phyloP scores from a whole-genome alignment of 2,329 filamentous ascomycete species.

The Fusarium sp. region DNA sequence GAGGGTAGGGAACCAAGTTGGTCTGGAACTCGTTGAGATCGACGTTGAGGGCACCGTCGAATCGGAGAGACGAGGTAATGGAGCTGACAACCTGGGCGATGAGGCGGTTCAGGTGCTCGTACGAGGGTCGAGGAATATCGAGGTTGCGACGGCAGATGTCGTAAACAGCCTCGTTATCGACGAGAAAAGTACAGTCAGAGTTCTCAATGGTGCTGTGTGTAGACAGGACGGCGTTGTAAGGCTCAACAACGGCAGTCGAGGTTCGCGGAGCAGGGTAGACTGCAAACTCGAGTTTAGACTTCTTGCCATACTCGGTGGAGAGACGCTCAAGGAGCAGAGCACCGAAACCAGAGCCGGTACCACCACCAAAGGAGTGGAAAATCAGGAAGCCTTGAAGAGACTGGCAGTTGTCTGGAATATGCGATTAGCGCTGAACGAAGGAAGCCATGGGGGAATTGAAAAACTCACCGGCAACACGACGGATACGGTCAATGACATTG shows the following conservation, averaged over 20 bases:
- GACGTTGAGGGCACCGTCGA: constrained; percentile 79
- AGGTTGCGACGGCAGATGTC: constrained; percentile 80
- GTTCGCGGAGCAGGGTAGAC: constrained; percentile 78
- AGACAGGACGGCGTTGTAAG: constrained; percentile 79
- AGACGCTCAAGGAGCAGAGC: constrained; percentile 79
- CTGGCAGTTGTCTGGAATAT: constrained; percentile 73
- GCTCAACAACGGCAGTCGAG: constrained; percentile 78
- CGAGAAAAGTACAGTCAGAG: constrained; percentile 82
- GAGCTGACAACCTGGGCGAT: constrained; percentile 82
- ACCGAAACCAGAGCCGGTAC: constrained; percentile 79
- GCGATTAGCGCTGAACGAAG: constrained; percentile 26
- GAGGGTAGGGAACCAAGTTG: constrained; percentile 79
- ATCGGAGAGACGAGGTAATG: constrained; percentile 78
- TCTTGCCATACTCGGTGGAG: constrained; percentile 80
- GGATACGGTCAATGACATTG: constrained; percentile 76
- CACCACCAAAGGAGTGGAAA: constrained; percentile 81
- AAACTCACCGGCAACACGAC: constrained; percentile 73
- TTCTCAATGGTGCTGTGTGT: constrained; percentile 83
- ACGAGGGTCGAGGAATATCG: constrained; percentile 76
- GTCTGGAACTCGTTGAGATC: constrained; percentile 84
- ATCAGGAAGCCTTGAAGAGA: constrained; percentile 80
- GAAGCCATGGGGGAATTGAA: neutral
- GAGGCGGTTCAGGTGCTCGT: constrained; percentile 78
- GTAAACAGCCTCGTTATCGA: constrained; percentile 81
- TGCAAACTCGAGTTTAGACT: constrained; percentile 81